Base-by-base conservation (phyloP, 2,329 filamentous ascomycete genomes). In the Triangularia verruculosa region DNA sequence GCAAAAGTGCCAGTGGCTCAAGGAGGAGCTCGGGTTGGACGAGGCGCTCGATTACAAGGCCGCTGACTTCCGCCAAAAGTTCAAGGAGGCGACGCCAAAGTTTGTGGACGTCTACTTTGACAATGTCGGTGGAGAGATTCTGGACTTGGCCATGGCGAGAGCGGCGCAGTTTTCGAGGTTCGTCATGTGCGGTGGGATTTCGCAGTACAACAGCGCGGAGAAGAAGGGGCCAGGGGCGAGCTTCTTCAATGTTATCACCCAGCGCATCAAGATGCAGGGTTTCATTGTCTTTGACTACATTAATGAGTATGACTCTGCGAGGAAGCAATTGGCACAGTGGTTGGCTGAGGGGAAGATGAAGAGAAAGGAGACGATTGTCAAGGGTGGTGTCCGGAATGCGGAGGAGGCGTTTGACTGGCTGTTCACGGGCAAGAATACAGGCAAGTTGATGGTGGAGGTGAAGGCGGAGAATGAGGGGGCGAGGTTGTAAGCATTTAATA, bases 251-350 rank as follows among this genome's bases (percentile, higher is more conserved):
- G 63, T 76, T 53, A 70, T 70, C 4, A 51, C 65, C 4, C 71
- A 81, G 76, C 83, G 85, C 72, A 81, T 84, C 70, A 74, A 76
- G 60, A 86, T 91, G 80, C 82, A 89, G 76, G 89, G 89, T 0
- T 93, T 93, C 76, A 88, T 93, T 66, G 83, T 92, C 57, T 84
- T 90, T 61, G 90, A 93, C 73, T 91, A 83, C 71, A 76, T 74
- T 4, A 77, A 82, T 59, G 80, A 88, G 70, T 90, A 83, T 72
- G 72, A 80, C 0, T 74, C 77, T 51, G 90, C 88, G 0, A 76
- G 83, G 68, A 78, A 82, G 72, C 81, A 92, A 69, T 77, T 93
- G 13, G 82, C 82, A 1, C 75, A 83, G 67, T 93, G 90, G 89
- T 73, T 92, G n/a, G 78, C 79, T 1, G 86, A 91, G 72, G 90